phyloP scores from a whole-genome alignment of 371 early-diverging fungal species.

The Haplosporangium sp. region DNA sequence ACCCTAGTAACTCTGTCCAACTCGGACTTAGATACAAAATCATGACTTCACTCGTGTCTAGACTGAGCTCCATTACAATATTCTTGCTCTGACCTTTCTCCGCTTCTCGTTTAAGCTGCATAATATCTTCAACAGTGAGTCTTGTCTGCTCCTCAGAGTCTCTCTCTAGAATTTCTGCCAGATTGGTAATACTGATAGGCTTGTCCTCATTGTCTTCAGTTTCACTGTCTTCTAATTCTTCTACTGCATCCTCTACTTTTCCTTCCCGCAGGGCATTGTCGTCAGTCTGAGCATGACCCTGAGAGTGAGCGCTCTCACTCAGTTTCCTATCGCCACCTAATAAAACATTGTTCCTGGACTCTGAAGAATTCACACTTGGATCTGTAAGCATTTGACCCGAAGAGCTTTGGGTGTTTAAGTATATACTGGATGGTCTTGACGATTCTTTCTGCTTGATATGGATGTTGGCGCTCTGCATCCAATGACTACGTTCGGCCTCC shows the following conservation, averaged over 20 bases:
- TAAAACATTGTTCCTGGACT: neutral
- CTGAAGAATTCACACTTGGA: neutral
- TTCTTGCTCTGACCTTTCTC: conserved; percentile 69
- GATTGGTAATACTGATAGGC: conserved; percentile 26
- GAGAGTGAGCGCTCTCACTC: neutral
- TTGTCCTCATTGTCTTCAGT: conserved; percentile 8
- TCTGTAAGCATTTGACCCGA: neutral
- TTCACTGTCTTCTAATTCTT: neutral
- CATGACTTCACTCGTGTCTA: conserved; percentile 55
- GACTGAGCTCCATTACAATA: conserved; percentile 72
- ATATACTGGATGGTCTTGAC: conserved; percentile 38
- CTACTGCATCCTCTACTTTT: neutral
- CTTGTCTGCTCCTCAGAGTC: conserved; percentile 28
- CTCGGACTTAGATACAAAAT: conserved; percentile 72
- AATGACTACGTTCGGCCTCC: conserved; percentile 66
- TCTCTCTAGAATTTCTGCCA: conserved; percentile 34
- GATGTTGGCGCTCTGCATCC: conserved; percentile 48
- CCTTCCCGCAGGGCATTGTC: neutral
- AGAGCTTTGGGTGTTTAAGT: conserved; percentile 17
- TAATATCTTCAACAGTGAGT: conserved; percentile 50
- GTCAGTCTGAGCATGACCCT: neutral
- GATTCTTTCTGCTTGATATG: conserved; percentile 31
- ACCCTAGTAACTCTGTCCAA: conserved; percentile 72
- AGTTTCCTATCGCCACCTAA: neutral
- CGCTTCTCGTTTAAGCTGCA: conserved; percentile 65